phyloP scores from a whole-genome alignment of 768 basidiomycete species.

The Boletus bicolor region DNA sequence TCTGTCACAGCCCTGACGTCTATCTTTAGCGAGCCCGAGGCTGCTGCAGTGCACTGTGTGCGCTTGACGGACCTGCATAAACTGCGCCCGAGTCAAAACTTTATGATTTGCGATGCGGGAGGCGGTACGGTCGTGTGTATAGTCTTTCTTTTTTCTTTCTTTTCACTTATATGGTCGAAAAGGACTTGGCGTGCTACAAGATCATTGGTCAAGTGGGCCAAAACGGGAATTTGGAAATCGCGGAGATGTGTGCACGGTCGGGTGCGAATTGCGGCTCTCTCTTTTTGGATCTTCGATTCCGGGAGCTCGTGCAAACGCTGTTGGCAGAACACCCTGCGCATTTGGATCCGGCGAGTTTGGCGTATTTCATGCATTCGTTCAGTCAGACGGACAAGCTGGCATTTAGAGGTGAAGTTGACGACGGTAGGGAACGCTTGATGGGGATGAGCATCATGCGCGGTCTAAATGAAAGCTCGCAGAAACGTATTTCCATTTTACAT shows the following conservation, averaged over 20 bases:
- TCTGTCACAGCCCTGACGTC: constrained; percentile 5
- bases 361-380: constrained; percentile 87
- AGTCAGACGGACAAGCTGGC: constrained; percentile 84
- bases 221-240: constrained; percentile 80
- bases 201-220: constrained; percentile 78
- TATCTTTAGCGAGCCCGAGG: constrained; percentile 60
- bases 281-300: constrained; percentile 84
- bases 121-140: constrained; percentile 68
- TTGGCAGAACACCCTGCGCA: constrained; percentile 83
- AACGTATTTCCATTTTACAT: constrained; percentile 84
- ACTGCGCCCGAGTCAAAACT: constrained; percentile 76
- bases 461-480: constrained; percentile 40
- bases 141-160: not conserved
- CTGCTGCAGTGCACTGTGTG: constrained; percentile 89
- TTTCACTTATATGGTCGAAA: not conserved
- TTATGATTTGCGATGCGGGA: constrained; percentile 90
- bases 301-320: constrained; percentile 73
- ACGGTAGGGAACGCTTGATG: constrained; percentile 46
- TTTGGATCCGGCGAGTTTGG: constrained; percentile 75
- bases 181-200: constrained; percentile 58
- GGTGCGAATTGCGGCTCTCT: constrained; percentile 86
- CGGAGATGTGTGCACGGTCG: constrained; percentile 84
- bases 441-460: not conserved
- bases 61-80: constrained; percentile 78
- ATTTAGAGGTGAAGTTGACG: constrained; percentile 70